Evolutionary conservation across 2,329 filamentous ascomycete species (phyloP), one percentile per base, ranked within the genome.

Genomic region (Akanthomyces dipterigenus): DNA sequence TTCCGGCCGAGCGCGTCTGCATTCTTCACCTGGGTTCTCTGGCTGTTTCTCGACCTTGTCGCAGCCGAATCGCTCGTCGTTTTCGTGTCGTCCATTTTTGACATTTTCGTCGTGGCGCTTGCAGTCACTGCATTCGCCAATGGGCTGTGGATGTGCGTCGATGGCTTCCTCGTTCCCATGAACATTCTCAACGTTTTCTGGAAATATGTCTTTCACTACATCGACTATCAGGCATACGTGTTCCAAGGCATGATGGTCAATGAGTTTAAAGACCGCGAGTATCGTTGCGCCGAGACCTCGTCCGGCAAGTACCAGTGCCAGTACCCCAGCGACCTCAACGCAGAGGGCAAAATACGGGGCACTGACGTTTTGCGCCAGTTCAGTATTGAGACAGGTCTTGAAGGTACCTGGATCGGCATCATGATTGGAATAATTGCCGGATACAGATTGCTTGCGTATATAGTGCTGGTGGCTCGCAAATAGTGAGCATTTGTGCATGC

Each of bases 181-280:
- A 83, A 78, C 1, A 82, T 87, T 2, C 80, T 96, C 45, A 96
- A 96, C 72, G 84, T 82, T 2, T 96, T 96, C 67, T 96, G 89
- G 86, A 84, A 86, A 72, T 95, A 96, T 68, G 89, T 89, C 6
- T 95, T 95, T 68, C 88, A 93, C 70, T 96, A 93, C 72, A 93
- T 93, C 70, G 89, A 96, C 71, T 96, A 96, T 69, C 90, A 93
- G 71, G 83, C 79, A 46, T 96, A 93, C 67, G 91, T 96, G 3
- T 96, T 96, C 71, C 85, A 93, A 70, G 91, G 90, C 16, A 95
- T 96, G 91, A 95, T 96, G 90, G 86, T 93, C 58, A 96, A 95
- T 69, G 90, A 96, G 75, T 95, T 96, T 71, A 77, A 77, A 1
- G 65, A 82, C 20, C 78, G 89, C 16, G 80, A 77, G 3, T 96